Base-by-base conservation (phyloP, 805 yeast species). In the Hanseniaspora jakobsenii region DNA sequence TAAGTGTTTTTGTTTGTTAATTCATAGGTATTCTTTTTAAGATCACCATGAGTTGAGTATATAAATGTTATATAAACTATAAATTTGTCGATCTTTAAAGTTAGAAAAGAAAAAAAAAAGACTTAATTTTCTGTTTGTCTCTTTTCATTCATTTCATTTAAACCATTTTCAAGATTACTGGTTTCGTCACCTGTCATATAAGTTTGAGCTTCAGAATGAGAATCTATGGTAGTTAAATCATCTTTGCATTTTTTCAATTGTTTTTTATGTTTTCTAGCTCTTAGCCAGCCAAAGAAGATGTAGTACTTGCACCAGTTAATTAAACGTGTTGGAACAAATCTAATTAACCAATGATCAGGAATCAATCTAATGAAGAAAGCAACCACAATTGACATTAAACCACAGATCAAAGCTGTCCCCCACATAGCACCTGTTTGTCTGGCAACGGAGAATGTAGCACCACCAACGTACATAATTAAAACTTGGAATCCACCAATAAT, bases 381-480 rank as follows among this genome's bases (percentile, higher is more conserved):
- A 36, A 75, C 71, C 0, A 97, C 96, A 32, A 91, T 63, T 13
- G 95, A 79, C 14, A 81, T 38, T 50, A 81, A 58, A 24, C 97
- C 97, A 64, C 93, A 75, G 22, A 81, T 55, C 4, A 89, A 62
- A 0, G 97, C 91, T 2, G 85, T 77, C 1, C 73, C 91, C 98
- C 98, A 93, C 81, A 78, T 77, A 1, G 75, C 75, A 6, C 81
- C 81, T 1, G 94, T 80, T 62, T 82, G 93, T 50, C 79, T 71
- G 2, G 74, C 75, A 51, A 87, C 71, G 6, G 87, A 75, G 63
- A 91, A 91, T 0, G 98, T 95, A 32, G 89, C 82, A 46, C 99
- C 98, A 44, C 99, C 99, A 50, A 84, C 89, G 63, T 78, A 82
- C 97, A 91, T 91, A 54, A 91, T 89, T 44, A 89, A 61, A 3